Conservation (phyloP, 2,329 filamentous ascomycete species). For the Xylariaceae sp. region DNA sequence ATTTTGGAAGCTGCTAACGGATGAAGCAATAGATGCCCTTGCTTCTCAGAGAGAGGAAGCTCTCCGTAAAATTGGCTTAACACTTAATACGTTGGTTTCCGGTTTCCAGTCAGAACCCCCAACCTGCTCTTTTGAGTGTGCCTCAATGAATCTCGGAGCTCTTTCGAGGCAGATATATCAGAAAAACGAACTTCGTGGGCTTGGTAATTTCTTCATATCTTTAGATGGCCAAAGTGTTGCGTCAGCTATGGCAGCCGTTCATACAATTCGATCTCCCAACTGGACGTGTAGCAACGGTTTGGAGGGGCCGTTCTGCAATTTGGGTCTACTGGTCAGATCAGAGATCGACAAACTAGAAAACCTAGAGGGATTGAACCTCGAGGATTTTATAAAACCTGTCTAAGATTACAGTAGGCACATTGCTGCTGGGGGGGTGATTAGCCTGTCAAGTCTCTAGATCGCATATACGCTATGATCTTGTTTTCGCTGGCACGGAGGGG, state of each 20-base stretch:
- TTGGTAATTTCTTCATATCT: not conserved
- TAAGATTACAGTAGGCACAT: no score
- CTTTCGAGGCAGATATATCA: not conserved
- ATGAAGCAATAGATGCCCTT: not conserved
- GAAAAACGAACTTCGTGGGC: not conserved
- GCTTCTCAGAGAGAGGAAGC: not conserved
- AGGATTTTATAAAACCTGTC: no score
- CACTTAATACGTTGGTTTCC: not conserved
- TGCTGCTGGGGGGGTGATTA: no score
- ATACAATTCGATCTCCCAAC: not conserved
- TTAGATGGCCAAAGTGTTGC: not conserved
- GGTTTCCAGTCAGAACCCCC: not conserved
- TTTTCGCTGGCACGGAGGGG: no score
- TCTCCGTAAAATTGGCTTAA: not conserved
- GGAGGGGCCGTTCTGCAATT: no score
- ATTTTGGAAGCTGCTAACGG: not conserved
- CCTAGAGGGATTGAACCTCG: no score
- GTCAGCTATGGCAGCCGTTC: not conserved
- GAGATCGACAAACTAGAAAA: no score
- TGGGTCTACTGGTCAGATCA: no score
- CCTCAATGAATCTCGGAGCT: conserved; percentile 7
- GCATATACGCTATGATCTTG: no score
- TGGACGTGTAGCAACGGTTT: no score
- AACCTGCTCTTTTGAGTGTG: conserved; percentile 1
- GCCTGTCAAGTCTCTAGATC: no score